phyloP scores from a whole-genome alignment of 139 green algal genomes.

The Desmodesmus armatus region DNA sequence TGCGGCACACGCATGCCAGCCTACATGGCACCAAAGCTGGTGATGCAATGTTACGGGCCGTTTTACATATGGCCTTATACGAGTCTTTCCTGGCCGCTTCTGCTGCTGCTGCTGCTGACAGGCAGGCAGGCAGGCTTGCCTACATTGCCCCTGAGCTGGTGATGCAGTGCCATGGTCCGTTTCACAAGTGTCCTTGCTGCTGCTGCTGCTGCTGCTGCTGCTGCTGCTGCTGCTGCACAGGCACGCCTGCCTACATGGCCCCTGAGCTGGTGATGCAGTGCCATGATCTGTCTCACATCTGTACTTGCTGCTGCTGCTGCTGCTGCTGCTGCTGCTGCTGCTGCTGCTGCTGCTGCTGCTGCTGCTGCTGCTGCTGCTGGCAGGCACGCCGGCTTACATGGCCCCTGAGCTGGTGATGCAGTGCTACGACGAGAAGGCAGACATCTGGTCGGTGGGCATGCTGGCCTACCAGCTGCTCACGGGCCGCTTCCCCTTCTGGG shows the following conservation, averaged over 20 bases:
- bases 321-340: not conserved
- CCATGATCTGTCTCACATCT: not conserved
- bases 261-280: conserved; percentile 76
- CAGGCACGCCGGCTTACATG: conserved; percentile 93
- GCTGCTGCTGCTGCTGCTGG: not conserved
- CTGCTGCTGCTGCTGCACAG: conserved; percentile 39
- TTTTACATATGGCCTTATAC: not conserved
- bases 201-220: not conserved
- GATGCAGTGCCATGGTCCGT: not conserved
- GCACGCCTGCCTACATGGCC: conserved; percentile 93
- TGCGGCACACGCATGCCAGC: conserved; percentile 77
- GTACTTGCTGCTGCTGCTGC: not conserved
- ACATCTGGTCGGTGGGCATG: conserved; percentile 94
- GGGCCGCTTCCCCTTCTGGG: conserved; percentile 92
- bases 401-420: conserved; percentile 91
- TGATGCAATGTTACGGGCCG: conserved; percentile 38
- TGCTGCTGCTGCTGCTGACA: not conserved
- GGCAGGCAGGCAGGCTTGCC: conserved; percentile 78
- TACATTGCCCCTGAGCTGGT: conserved; percentile 93
- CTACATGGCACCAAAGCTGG: conserved; percentile 92
- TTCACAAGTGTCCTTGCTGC: not conserved
- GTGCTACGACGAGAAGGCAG: conserved; percentile 79
- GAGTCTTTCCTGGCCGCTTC: not conserved
- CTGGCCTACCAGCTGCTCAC: conserved; percentile 92
- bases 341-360: not conserved